A percentile compares a stretch with the other conserved stretches of the same genome.
phyloP scores from a whole-genome alignment of 208 protist genomes.

The Sergeia podlipaevii region DNA sequence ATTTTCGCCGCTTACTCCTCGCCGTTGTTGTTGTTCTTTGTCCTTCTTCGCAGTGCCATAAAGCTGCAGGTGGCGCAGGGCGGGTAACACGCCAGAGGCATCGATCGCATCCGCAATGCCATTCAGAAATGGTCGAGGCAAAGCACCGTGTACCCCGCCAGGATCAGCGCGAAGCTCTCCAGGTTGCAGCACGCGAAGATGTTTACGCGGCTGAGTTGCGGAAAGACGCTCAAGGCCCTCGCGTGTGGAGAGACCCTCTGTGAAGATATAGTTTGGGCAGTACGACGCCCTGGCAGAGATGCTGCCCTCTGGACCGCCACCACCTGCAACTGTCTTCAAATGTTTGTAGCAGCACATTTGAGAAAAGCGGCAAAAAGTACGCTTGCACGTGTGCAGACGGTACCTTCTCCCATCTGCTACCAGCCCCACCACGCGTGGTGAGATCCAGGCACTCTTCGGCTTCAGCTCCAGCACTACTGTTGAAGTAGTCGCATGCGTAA shows the following conservation, averaged over 20 bases:
- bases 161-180: conserved; percentile 4
- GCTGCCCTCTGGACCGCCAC: background rate
- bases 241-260: conserved; percentile 19
- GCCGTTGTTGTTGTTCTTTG: background rate
- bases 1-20: too few species aligned
- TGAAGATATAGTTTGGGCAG: conserved; percentile 61
- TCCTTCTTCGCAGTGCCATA: conserved; percentile 25
- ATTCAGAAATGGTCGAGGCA: conserved; percentile 6
- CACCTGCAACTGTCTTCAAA: too few species aligned
- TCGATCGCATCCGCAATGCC: conserved; percentile 47
- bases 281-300: conserved; percentile 12
- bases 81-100: conserved; percentile 22
- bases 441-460: conserved; percentile 61
- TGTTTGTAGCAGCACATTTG: conserved; percentile 53
- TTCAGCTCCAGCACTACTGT: conserved; percentile 76
- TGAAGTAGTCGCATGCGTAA: background rate
- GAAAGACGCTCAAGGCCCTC: conserved; percentile 28
- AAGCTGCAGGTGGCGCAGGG: conserved; percentile 45
- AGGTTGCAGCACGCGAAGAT: conserved; percentile 21
- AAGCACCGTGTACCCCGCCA: conserved; percentile 2
- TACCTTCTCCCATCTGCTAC: conserved; percentile 29
- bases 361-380: conserved; percentile 54
- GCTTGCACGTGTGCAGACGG: conserved; percentile 44
- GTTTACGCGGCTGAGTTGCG: conserved; percentile 30
- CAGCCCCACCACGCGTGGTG: conserved; percentile 53